Evolutionary conservation across 2,329 filamentous ascomycete species (phyloP).

Genomic region (Ceratocystis albifundus): DNA sequence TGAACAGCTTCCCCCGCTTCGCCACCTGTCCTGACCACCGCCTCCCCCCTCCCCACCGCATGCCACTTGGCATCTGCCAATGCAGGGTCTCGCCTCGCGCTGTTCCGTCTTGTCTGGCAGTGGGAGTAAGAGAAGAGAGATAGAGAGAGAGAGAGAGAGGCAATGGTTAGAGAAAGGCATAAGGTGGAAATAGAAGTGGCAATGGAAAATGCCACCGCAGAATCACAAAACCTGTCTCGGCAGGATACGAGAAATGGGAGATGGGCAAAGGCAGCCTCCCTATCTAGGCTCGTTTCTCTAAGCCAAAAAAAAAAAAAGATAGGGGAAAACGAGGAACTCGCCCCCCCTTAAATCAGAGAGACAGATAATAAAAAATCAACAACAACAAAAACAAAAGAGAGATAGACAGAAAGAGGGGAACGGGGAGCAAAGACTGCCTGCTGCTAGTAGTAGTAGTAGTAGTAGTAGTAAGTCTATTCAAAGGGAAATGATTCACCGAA

Average conservation of each 20-base stretch:
- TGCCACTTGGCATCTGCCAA: conserved; percentile 1
- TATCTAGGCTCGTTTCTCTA: neutral
- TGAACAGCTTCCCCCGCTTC: neutral
- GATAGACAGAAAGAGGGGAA: neutral
- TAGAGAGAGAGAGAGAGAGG: too few species aligned
- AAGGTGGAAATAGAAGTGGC: neutral
- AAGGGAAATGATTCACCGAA: neutral
- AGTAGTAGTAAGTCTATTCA: too few species aligned
- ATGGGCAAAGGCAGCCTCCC: neutral
- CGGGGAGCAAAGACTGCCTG: neutral
- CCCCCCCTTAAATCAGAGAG: neutral
- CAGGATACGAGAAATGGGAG: conserved; percentile 3
- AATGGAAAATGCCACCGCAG: neutral
- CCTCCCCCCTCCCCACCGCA: neutral
- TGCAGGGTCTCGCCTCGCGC: neutral
- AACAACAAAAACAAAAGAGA: neutral
- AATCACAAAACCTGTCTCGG: conserved; percentile 6
- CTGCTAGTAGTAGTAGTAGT: too few species aligned
- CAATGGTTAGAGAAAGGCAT: too few species aligned
- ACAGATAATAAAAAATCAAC: neutral
- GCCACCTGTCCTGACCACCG: neutral
- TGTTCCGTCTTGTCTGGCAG: too few species aligned
- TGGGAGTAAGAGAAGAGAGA: too few species aligned
- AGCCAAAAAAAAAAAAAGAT: neutral
- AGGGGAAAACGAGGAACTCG: neutral